Percentiles rank a stretch among this genome's conserved stretches.
phyloP scores from a whole-genome alignment of 2,329 filamentous ascomycete genomes.

The Fusarium coicis region DNA sequence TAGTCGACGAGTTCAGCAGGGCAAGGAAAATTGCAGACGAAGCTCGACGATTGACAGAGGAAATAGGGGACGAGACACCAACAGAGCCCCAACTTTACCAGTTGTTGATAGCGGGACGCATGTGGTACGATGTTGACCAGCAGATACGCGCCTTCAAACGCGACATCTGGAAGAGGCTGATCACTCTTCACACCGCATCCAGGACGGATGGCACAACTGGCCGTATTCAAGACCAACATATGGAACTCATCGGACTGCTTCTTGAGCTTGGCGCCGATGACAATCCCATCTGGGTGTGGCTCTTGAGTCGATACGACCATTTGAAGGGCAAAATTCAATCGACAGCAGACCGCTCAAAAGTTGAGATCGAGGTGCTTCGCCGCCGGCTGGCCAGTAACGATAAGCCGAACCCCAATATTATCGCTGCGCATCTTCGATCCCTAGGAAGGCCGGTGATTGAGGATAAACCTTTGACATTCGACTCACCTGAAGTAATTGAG shows the following conservation, averaged over 20 bases:
- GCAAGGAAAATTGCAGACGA: constrained; percentile 87
- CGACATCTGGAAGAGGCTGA: constrained; percentile 86
- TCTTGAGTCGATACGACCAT: constrained; percentile 88
- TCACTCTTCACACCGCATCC: constrained; percentile 70
- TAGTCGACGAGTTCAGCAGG: constrained; percentile 86
- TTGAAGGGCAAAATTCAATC: constrained; percentile 85
- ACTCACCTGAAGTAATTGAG: constrained; percentile 83
- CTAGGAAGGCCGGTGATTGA: constrained; percentile 75
- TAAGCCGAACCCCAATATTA: constrained; percentile 73
- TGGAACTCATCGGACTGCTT: constrained; percentile 88
- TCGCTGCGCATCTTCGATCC: constrained; percentile 81
- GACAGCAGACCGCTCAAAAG: constrained; percentile 84
- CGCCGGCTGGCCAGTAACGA: constrained; percentile 80
- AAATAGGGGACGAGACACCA: constrained; percentile 65
- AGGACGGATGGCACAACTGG: constrained; percentile 60
- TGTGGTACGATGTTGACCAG: constrained; percentile 94
- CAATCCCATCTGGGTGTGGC: constrained; percentile 97
- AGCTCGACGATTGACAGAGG: constrained; percentile 74
- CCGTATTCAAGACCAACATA: constrained; percentile 80
- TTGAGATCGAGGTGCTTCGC: constrained; percentile 92
- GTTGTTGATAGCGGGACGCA: constrained; percentile 86
- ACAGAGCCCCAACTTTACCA: constrained; percentile 85
- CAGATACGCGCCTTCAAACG: constrained; percentile 89
- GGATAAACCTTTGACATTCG: constrained; percentile 72
- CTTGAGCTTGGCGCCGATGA: constrained; percentile 95